Conservation (phyloP, 2,329 filamentous ascomycete species). For the Trichoderma atroviride region DNA sequence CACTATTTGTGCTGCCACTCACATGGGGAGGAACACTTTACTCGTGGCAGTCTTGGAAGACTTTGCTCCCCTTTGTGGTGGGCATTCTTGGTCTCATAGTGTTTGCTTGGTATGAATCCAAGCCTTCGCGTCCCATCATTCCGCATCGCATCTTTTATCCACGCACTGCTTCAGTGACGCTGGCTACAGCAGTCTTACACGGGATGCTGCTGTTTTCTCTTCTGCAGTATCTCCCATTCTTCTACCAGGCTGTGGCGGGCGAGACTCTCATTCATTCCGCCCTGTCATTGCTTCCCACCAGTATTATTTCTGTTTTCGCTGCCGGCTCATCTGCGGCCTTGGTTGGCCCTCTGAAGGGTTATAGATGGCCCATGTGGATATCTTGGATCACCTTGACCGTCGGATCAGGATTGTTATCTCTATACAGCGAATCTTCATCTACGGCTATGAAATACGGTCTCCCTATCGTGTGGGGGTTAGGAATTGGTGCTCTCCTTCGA, state of each 20-base stretch:
- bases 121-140: conserved; percentile 36
- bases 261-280: conserved; percentile 36
- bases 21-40: conserved; percentile 31
- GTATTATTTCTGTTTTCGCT: conserved; percentile 27
- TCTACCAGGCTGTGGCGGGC: conserved; percentile 40
- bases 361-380: conserved; percentile 30
- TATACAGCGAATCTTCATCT: conserved; percentile 25
- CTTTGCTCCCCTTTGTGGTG: conserved; percentile 22
- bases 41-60: conserved; percentile 18
- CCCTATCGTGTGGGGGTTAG: conserved; percentile 36
- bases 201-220: conserved; percentile 38
- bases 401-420: conserved; percentile 31
- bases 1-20: neutral
- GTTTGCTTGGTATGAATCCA: conserved; percentile 39
- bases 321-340: conserved; percentile 29
- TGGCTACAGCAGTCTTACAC: conserved; percentile 37
- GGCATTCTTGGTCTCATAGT: conserved; percentile 34
- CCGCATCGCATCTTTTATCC: conserved; percentile 39
- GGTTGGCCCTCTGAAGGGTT: conserved; percentile 29
- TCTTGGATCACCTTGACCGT: conserved; percentile 32
- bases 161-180: conserved; percentile 31
- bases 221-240: conserved; percentile 39
- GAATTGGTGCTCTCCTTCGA: conserved; percentile 30
- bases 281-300: conserved; percentile 34
- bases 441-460: conserved; percentile 30